These are phyloP conservation scores for Closterium sp. DNA, from an alignment of 139 green algal genomes.

Conservation along the genomic window DNA sequence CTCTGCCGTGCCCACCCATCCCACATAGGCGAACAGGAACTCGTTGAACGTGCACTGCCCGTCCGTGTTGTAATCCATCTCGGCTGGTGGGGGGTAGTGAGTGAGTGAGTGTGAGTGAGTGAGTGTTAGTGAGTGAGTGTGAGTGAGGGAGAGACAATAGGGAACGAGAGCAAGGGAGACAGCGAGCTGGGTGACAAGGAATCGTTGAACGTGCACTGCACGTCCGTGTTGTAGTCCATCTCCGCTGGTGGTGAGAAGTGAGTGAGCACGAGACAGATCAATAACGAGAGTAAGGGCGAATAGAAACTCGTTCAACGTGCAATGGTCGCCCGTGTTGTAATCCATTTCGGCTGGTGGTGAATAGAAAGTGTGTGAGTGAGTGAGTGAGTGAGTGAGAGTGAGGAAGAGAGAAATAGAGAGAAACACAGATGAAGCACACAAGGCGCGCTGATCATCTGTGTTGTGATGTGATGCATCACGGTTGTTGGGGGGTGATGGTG, in stretches of 20 bases:
- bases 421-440: no score
- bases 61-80: slow-evolving; percentile 60
- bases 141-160: not conserved
- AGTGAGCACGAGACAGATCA: not conserved
- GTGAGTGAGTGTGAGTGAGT: not conserved
- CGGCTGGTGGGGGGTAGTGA: slow-evolving; percentile 6
- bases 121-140: not conserved
- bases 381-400: not conserved
- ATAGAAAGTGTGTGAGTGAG: not conserved
- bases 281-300: no score
- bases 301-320: slow-evolving; percentile 62
- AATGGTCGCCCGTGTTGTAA: slow-evolving; percentile 56
- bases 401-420: not conserved
- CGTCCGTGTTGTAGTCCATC: slow-evolving; percentile 1
- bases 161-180: no score
- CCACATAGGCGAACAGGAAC: slow-evolving; percentile 61
- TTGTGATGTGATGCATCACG: no score
- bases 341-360: slow-evolving; percentile 52
- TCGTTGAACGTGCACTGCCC: slow-evolving; percentile 60
- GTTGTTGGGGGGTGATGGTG: no score
- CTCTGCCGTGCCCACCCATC: slow-evolving; percentile 58
- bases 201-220: not conserved
- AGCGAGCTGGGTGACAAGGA: no score
- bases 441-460: no score
- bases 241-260: not conserved